phyloP scores from a whole-genome alignment of 208 protist species.

The Acanthamoeba castellanii region DNA sequence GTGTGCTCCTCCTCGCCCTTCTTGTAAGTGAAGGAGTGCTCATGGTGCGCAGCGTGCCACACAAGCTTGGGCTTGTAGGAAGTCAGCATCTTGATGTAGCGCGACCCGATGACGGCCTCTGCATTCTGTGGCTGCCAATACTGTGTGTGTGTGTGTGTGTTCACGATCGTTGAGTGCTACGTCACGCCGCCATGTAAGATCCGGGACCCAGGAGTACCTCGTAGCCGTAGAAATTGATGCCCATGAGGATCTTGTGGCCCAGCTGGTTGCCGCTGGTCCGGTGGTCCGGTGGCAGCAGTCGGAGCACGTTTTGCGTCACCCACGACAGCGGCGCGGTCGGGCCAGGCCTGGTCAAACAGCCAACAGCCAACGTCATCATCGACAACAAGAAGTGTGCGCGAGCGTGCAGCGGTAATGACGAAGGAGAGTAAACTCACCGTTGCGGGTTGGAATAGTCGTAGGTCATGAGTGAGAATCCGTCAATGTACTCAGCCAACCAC shows the following conservation, averaged over 20 bases:
- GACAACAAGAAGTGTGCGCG: not conserved
- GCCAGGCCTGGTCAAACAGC: not conserved
- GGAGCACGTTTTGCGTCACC: conserved; percentile 51
- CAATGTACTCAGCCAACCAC: conserved; percentile 14
- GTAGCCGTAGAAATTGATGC: conserved; percentile 74
- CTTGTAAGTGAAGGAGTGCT: conserved; percentile 55
- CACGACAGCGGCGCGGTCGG: conserved; percentile 65
- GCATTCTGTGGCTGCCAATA: conserved; percentile 31
- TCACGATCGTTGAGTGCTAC: not conserved
- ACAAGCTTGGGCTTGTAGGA: conserved; percentile 57
- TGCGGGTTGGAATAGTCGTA: conserved; percentile 62
- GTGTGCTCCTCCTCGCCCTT: conserved; percentile 41
- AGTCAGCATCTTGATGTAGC: conserved; percentile 54
- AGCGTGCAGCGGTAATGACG: not conserved
- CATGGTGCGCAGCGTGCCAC: conserved; percentile 28
- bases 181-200: no score
- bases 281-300: conserved; percentile 51
- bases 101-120: conserved; percentile 5
- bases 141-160: not conserved
- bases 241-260: conserved; percentile 63
- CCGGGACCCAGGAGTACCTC: not conserved
- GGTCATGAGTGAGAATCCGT: conserved; percentile 62
- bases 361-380: not conserved
- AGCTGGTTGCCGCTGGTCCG: conserved; percentile 5
- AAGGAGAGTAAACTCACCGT: not conserved